Base-by-base conservation (phyloP, 192 early-diverging fungal genomes). In the Linnemannia zychae region DNA sequence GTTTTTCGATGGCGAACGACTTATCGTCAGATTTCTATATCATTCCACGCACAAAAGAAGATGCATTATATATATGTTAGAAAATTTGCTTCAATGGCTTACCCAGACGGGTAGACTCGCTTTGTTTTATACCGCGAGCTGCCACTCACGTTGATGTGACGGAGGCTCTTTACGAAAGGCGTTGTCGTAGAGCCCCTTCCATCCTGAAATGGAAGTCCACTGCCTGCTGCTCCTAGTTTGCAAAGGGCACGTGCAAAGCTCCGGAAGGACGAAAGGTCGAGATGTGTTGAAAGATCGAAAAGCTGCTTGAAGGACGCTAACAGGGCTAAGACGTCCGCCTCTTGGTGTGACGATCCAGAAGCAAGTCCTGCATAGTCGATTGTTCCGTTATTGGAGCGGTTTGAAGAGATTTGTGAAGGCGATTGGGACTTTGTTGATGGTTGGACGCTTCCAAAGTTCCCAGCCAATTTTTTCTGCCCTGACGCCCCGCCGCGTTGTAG, bases 1-100 rank as follows among this genome's bases (percentile, higher is more conserved):
- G 79, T 77, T 95, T 95, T 36, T 92, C 88, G n/a, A 96, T 88
- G 0, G 95, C 94, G 90, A 96, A 96, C 16, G 93, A 94, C 81
- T 92, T 94, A 52, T 96, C 92, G 48, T 96, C 93, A 0, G 92
- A 84, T 88, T 91, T 94, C 91, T 92, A 87, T 50, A 72, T 16
- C 28, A 77, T 74, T 3, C 20, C 47, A 28, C 37, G 17, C 2
- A 0, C 20, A 57, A 24, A 60, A 24, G n/a, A n/a, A 28, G 28
- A 63, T 1, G 31, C 15, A 31, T 57, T 22, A 7, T 4, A 49
- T 44, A 69, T 50, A 22, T 4, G 3, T 4, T 4, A 22, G 34
- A 11, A 16, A 70, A 24, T 20, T n/a, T n/a, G n/a, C n/a, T n/a
- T n/a, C n/a, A n/a, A n/a, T 70, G 18, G 3, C 31, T 4, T 12